phyloP scores from a whole-genome alignment of 352 stramenopile genomes.

The Globisporangium okanoganense region DNA sequence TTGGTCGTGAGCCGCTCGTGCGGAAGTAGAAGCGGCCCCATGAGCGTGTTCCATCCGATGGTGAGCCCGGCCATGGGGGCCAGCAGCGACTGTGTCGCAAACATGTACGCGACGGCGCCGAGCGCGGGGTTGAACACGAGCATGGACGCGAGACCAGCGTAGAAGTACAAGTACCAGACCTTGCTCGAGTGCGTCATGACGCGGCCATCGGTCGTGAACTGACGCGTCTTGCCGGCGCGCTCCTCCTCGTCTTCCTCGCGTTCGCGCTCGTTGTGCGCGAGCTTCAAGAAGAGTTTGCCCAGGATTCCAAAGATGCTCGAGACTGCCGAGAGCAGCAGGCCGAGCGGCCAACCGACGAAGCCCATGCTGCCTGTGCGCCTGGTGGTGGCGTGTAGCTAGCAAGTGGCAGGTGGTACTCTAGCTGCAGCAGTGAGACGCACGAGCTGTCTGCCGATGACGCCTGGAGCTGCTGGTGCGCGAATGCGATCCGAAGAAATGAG shows the following conservation, averaged over 20 bases:
- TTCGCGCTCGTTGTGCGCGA: constrained; percentile 71
- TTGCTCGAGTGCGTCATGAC: constrained; percentile 12
- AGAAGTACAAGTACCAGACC: constrained; percentile 67
- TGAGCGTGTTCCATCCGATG: constrained; percentile 81
- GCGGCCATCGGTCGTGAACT: constrained; percentile 17
- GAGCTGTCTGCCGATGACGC: neutral
- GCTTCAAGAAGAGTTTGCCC: constrained; percentile 78
- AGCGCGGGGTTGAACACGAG: constrained; percentile 72
- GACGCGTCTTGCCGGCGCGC: constrained; percentile 22
- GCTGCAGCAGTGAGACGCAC: neutral
- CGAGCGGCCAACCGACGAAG: constrained; percentile 72
- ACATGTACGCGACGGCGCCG: constrained; percentile 63
- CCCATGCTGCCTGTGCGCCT: constrained; percentile 17
- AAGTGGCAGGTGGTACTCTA: neutral
- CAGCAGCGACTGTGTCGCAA: constrained; percentile 74
- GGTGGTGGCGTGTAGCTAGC: neutral
- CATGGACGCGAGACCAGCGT: constrained; percentile 64
- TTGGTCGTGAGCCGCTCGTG: constrained; percentile 68
- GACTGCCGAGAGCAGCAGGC: constrained; percentile 66
- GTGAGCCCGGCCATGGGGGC: constrained; percentile 80
- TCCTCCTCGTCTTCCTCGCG: constrained; percentile 44
- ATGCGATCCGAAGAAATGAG: neutral
- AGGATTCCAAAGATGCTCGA: constrained; percentile 79
- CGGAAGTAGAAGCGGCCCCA: constrained; percentile 64
- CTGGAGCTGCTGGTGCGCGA: neutral